Conservation (phyloP, 1,284 basidiomycete genomes). For the Golubevia sp. region DNA sequence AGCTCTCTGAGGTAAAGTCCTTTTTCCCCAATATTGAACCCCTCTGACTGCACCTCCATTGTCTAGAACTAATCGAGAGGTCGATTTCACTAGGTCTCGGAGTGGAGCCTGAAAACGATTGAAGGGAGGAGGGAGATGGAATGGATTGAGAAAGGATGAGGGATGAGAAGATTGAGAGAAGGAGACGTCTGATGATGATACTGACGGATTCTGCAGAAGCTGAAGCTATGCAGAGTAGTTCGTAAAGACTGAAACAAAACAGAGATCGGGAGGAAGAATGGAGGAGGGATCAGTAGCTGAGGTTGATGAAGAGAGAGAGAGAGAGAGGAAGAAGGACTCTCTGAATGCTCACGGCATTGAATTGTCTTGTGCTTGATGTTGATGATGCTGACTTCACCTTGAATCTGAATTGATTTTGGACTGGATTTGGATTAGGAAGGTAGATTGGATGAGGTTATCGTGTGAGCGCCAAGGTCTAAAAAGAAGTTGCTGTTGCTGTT, state of each 20-base stretch:
- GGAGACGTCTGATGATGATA: neutral
- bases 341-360: too few relatives aligned
- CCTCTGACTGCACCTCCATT: conserved; percentile 79
- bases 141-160: neutral
- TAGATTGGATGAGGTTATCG: too few relatives aligned
- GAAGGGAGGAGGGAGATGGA: neutral
- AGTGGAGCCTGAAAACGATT: conserved; percentile 70
- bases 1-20: conserved; percentile 77
- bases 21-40: conserved; percentile 76
- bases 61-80: conserved; percentile 75
- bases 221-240: conserved; percentile 56
- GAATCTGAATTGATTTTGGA: too few relatives aligned
- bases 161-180: neutral
- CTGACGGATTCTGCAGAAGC: conserved; percentile 46
- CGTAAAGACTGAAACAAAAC: conserved; percentile 61
- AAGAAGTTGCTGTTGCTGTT: too few relatives aligned
- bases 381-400: too few relatives aligned
- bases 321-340: too few relatives aligned
- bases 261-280: too few relatives aligned
- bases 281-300: too few relatives aligned
- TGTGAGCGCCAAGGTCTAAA: too few relatives aligned
- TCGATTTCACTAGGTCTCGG: conserved; percentile 74
- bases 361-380: too few relatives aligned
- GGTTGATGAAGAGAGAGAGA: too few relatives aligned
- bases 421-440: too few relatives aligned